phyloP scores from a whole-genome alignment of 441 rosid species.

The Mallotus repandus region DNA sequence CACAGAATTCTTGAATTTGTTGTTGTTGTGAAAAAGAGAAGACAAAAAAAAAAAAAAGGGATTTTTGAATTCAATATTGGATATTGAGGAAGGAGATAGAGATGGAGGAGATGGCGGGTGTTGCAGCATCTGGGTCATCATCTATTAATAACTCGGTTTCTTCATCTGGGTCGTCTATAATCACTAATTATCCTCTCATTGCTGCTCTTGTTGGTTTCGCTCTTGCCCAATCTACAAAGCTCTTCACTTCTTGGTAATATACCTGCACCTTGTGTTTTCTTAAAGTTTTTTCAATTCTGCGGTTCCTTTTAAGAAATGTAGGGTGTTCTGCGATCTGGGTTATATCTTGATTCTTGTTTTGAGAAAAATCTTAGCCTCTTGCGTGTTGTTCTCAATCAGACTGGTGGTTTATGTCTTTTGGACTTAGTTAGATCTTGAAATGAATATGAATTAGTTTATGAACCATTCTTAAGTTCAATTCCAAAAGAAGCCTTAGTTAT shows the following conservation, averaged over 20 bases:
- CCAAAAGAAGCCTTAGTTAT: no score
- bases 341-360: not conserved
- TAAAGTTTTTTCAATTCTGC: conserved; percentile 5
- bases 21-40: not conserved
- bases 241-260: conserved; percentile 71
- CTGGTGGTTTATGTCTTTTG: not conserved
- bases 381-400: not conserved
- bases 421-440: conserved; percentile 25
- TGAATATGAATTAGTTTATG: conserved; percentile 6
- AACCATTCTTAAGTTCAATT: no score
- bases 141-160: conserved; percentile 26
- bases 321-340: conserved; percentile 7
- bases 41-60: not conserved
- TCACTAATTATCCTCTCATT: conserved; percentile 65
- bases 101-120: conserved; percentile 27
- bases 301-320: not conserved
- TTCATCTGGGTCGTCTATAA: conserved; percentile 38
- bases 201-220: conserved; percentile 56
- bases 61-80: not conserved
- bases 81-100: not conserved
- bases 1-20: not conserved
- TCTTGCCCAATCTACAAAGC: conserved; percentile 67
- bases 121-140: conserved; percentile 28
- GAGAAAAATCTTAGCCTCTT: not conserved
- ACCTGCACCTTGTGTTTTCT: conserved; percentile 13